Evolutionary conservation across 1,284 basidiomycete genomes (phyloP).

Genomic region (Puccinia polysora): DNA sequence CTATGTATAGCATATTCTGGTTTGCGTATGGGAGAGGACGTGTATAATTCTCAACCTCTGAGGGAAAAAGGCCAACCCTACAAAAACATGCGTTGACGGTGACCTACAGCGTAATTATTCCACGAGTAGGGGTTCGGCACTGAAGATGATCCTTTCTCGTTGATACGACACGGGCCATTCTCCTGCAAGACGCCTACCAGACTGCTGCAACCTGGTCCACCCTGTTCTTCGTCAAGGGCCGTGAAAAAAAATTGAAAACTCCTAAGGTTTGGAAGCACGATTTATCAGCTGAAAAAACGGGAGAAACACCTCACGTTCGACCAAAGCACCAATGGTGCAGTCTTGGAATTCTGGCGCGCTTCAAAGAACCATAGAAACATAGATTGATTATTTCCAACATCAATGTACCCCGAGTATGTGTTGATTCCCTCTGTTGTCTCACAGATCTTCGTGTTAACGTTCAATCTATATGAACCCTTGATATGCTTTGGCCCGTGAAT

Average conservation of each 20-base stretch:
- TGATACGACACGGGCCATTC: slow-evolving; percentile 65
- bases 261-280: no score
- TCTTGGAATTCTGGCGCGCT: slow-evolving; percentile 60
- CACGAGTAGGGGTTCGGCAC: slow-evolving; percentile 62
- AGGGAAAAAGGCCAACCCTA: no score
- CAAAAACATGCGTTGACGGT: no score
- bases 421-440: slow-evolving; percentile 66
- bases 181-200: slow-evolving; percentile 68
- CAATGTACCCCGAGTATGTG: slow-evolving; percentile 65
- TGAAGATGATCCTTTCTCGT: slow-evolving; percentile 59
- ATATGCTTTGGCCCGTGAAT: no score
- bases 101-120: slow-evolving; percentile 65
- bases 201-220: slow-evolving; percentile 60
- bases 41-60: no score
- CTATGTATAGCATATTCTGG: slow-evolving; percentile 70
- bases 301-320: slow-evolving; percentile 52
- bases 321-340: slow-evolving; percentile 63
- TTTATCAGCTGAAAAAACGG: slow-evolving; percentile 62
- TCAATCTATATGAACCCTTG: not conserved
- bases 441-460: slow-evolving; percentile 62
- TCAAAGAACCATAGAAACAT: slow-evolving; percentile 69
- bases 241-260: no score
- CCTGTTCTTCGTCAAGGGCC: no score
- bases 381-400: slow-evolving; percentile 59
- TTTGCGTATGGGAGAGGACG: no score